Evolutionary conservation across 73 alveolate genomes (phyloP).

Genomic region (Tetrahymena malaccensis): DNA sequence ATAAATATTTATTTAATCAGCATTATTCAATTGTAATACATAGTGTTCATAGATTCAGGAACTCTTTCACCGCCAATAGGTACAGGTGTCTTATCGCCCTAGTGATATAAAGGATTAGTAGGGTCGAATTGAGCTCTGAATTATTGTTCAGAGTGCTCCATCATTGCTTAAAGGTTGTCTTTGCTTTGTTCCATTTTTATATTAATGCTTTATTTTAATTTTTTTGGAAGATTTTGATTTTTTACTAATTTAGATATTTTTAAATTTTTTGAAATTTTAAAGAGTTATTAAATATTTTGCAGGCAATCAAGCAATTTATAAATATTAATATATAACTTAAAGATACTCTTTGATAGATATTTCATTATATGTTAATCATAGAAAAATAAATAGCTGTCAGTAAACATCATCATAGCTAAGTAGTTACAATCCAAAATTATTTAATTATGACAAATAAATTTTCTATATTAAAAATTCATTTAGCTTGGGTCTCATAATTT

Average conservation of each 20-base stretch:
- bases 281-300: background rate
- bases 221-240: background rate
- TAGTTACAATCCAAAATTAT: background rate
- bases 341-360: background rate
- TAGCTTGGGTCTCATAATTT: too few relatives aligned
- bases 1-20: background rate
- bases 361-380: background rate
- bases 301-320: too few relatives aligned
- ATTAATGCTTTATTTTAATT: background rate
- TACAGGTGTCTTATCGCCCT: conserved; percentile 39
- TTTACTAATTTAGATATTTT: background rate
- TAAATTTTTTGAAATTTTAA: background rate
- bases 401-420: background rate
- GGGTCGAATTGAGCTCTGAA: conserved; percentile 39
- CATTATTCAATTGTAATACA: background rate
- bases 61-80: conserved; percentile 42
- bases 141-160: background rate
- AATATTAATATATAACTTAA: too few relatives aligned
- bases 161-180: background rate
- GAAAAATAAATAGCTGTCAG: background rate
- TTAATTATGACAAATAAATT: too few relatives aligned
- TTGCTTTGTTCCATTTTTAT: background rate
- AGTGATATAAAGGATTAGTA: conserved; percentile 2
- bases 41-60: conserved; percentile 13
- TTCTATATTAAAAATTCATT: too few relatives aligned